Percentiles rank a stretch among this genome's conserved stretches.
These are phyloP conservation scores for Helotiales sp. DNA, from an alignment of 2,329 filamentous ascomycete species.

Conservation along the genomic window DNA sequence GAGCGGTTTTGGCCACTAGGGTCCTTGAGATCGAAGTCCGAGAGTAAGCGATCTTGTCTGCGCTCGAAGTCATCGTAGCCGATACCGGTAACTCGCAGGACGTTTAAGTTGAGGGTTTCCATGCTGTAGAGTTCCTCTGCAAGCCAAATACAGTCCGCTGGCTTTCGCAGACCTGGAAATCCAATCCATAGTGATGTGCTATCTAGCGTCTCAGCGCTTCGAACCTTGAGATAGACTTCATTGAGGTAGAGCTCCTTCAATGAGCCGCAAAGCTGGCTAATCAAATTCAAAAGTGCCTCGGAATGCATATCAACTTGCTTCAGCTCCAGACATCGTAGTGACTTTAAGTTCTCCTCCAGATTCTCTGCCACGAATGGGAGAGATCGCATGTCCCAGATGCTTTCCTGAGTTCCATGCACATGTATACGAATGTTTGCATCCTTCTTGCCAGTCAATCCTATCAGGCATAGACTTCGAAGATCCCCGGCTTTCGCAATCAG, in stretches of 20 bases:
- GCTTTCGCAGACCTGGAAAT: slow-evolving; percentile 13
- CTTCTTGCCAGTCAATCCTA: slow-evolving; percentile 39
- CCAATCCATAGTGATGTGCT: slow-evolving; percentile 34
- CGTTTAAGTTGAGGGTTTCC: slow-evolving; percentile 26
- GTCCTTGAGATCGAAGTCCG: slow-evolving; percentile 33
- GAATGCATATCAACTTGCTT: slow-evolving; percentile 35
- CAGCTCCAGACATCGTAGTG: slow-evolving; percentile 33
- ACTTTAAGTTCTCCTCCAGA: slow-evolving; percentile 9
- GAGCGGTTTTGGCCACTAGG: slow-evolving; percentile 22
- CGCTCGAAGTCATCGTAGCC: slow-evolving; percentile 36
- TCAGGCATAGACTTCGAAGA: slow-evolving; percentile 49
- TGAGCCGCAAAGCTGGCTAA: slow-evolving; percentile 28
- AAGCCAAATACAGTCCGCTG: slow-evolving; percentile 28
- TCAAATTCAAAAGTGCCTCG: slow-evolving; percentile 24
- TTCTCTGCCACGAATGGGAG: slow-evolving; percentile 28
- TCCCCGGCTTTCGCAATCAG: slow-evolving; percentile 46
- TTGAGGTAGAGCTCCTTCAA: slow-evolving; percentile 36
- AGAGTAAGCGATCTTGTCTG: slow-evolving; percentile 10
- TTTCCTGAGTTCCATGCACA: slow-evolving; percentile 15
- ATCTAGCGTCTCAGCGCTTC: slow-evolving; percentile 16
- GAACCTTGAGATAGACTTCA: slow-evolving; percentile 36
- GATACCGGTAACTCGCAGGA: slow-evolving; percentile 34
- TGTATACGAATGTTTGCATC: slow-evolving; percentile 24
- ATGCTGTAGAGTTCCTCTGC: slow-evolving; percentile 31
- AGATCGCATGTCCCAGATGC: slow-evolving; percentile 33